phyloP scores from a whole-genome alignment of 352 stramenopile species.

The Pythium monospermum region DNA sequence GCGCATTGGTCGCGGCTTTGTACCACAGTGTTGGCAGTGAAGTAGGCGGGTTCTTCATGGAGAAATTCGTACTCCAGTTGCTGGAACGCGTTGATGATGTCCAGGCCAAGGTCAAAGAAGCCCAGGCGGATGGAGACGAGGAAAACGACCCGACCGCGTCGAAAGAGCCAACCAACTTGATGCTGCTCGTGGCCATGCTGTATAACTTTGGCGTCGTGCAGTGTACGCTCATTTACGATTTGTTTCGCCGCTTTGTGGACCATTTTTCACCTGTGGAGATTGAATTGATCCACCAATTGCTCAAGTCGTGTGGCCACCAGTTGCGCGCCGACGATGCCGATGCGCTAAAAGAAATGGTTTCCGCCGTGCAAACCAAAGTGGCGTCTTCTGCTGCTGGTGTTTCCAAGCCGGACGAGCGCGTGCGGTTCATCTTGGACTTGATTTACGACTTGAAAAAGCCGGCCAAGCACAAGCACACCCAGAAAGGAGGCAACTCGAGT shows the following conservation, averaged over 20 bases:
- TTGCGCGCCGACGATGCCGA: slow-evolving; percentile 81
- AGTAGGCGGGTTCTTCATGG: slow-evolving; percentile 76
- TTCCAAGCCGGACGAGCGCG: slow-evolving; percentile 34
- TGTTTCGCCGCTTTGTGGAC: slow-evolving; percentile 80
- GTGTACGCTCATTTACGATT: slow-evolving; percentile 88
- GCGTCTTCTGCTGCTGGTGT: slow-evolving; percentile 25
- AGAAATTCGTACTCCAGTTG: slow-evolving; percentile 66
- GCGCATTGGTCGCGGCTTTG: slow-evolving; percentile 58
- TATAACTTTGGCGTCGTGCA: slow-evolving; percentile 89
- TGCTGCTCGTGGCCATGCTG: slow-evolving; percentile 85
- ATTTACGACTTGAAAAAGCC: slow-evolving; percentile 96
- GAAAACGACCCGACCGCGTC: slow-evolving; percentile 35
- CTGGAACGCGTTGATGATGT: slow-evolving; percentile 30
- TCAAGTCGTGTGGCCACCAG: slow-evolving; percentile 77
- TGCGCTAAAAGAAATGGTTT: slow-evolving; percentile 83
- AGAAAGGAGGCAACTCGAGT: slow-evolving; percentile 8
- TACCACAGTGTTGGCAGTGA: slow-evolving; percentile 79
- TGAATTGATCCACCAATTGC: slow-evolving; percentile 83
- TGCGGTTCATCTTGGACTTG: slow-evolving; percentile 91
- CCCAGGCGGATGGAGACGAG: slow-evolving; percentile 26
- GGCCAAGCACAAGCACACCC: slow-evolving; percentile 90
- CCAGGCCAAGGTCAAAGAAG: slow-evolving; percentile 9
- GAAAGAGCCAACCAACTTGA: slow-evolving; percentile 73
- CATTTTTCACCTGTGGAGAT: slow-evolving; percentile 74
- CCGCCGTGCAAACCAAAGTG: slow-evolving; percentile 76